Conservation (phyloP, 2,329 filamentous ascomycete genomes). For the Proliferodiscus dingleyae region DNA sequence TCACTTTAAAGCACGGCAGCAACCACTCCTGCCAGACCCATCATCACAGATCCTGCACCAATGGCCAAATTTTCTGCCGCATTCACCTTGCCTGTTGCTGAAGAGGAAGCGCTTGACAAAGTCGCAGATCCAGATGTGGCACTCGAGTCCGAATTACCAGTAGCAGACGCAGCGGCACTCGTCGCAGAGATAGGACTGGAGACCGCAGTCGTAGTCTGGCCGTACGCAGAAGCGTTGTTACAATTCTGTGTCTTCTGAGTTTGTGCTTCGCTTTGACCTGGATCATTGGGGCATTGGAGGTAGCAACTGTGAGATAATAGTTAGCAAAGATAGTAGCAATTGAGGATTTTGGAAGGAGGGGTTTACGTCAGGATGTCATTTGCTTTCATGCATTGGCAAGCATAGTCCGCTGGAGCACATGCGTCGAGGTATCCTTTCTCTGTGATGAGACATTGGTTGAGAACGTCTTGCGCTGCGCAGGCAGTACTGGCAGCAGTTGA, state of each 20-base stretch:
- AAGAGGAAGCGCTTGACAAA: conserved; percentile 7
- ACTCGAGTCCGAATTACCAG: conserved; percentile 1
- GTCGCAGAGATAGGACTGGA: conserved; percentile 8
- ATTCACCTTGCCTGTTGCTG: conserved; percentile 4
- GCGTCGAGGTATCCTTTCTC: conserved; percentile 33
- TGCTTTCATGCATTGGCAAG: conserved; percentile 53
- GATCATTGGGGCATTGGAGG: conserved; percentile 55
- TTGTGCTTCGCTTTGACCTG: conserved; percentile 21
- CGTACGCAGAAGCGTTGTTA: conserved; percentile 20
- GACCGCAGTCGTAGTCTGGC: conserved; percentile 12
- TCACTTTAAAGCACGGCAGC: conserved; percentile 20
- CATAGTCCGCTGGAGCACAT: conserved; percentile 33
- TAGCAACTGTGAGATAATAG: conserved; percentile 46
- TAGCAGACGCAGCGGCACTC: not conserved
- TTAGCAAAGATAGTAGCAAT: not conserved
- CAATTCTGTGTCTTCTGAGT: conserved; percentile 24
- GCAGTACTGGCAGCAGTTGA: conserved; percentile 10
- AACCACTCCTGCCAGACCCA: conserved; percentile 19
- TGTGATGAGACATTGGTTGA: conserved; percentile 35
- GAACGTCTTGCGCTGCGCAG: conserved; percentile 35
- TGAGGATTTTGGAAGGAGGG: conserved; percentile 3
- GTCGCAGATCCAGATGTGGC: conserved; percentile 5
- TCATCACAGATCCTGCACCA: conserved; percentile 15
- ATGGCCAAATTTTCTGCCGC: conserved; percentile 14
- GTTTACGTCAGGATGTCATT: conserved; percentile 45